Evolutionary conservation across 1,139 yeast species (phyloP).

Genomic region (Nakaseomyces bracarensis): DNA sequence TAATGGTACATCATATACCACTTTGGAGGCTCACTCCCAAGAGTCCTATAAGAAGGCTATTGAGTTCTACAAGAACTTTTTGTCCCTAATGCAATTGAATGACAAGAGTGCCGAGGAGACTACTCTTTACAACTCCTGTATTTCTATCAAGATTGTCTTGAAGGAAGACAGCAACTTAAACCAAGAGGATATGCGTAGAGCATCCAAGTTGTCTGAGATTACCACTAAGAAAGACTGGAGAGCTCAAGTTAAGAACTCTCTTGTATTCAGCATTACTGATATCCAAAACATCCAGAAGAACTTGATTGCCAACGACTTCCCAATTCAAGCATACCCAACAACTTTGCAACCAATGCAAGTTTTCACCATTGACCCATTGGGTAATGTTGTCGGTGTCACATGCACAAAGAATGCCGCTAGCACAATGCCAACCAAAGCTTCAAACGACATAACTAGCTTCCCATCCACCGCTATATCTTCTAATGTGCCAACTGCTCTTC

Average conservation of each 20-base stretch:
- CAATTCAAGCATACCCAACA: conserved; percentile 44
- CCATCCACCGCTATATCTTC: conserved; percentile 10
- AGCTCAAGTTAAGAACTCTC: conserved; percentile 28
- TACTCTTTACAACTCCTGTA: conserved; percentile 17
- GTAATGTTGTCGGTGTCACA: conserved; percentile 60
- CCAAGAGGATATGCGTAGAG: conserved; percentile 13
- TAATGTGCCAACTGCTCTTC: conserved; percentile 14
- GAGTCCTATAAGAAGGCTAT: conserved; percentile 22
- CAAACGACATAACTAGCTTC: conserved; percentile 9
- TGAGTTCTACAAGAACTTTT: conserved; percentile 25
- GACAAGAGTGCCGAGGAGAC: conserved; percentile 6
- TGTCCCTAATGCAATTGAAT: conserved; percentile 7
- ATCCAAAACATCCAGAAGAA: conserved; percentile 27
- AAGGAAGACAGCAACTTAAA: conserved; percentile 19
- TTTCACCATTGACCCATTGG: conserved; percentile 49
- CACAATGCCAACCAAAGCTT: conserved; percentile 37
- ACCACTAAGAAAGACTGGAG: conserved; percentile 32
- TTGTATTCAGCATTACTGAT: conserved; percentile 31
- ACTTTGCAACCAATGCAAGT: conserved; percentile 56
- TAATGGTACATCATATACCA: conserved; percentile 30
- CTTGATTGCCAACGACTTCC: conserved; percentile 19
- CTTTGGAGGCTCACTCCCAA: conserved; percentile 27
- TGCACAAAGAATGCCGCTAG: conserved; percentile 51
- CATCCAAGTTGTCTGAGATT: conserved; percentile 13
- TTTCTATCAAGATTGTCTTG: conserved; percentile 19